Percentiles rank a stretch among this genome's conserved stretches.
phyloP scores from a whole-genome alignment of 257 asterid genomes.

The Coffea eugenioides region DNA sequence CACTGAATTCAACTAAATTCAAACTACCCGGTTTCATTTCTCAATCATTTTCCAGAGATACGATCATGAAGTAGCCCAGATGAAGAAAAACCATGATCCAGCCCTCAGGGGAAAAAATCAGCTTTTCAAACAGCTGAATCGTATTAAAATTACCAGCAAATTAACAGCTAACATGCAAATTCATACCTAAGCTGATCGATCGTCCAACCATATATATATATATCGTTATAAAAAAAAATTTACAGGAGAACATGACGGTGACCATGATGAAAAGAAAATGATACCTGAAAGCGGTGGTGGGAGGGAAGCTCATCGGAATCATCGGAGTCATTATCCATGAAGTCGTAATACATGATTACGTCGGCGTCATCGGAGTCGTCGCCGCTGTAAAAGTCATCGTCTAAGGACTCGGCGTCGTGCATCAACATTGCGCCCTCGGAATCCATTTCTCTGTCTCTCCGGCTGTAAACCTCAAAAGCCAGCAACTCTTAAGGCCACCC shows the following conservation, averaged over 20 bases:
- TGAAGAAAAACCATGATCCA: background rate
- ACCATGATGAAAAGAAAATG: constrained; percentile 13
- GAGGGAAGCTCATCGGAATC: constrained; percentile 63
- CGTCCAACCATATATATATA: background rate
- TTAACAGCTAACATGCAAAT: background rate
- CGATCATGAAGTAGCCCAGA: background rate
- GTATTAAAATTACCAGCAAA: background rate
- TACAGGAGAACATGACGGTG: background rate
- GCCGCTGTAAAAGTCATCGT: constrained; percentile 55
- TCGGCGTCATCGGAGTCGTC: constrained; percentile 64
- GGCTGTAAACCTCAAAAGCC: background rate
- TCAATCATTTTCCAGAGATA: background rate
- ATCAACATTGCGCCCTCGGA: constrained; percentile 71
- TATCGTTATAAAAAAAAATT: background rate
- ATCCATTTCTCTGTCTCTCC: constrained; percentile 37
- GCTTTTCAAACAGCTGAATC: background rate
- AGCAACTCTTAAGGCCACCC: too few relatives aligned
- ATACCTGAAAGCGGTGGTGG: constrained; percentile 70
- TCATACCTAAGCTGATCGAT: background rate
- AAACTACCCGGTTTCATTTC: background rate
- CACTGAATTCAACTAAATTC: background rate
- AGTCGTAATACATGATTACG: constrained; percentile 61
- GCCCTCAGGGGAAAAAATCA: background rate
- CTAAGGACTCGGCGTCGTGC: constrained; percentile 44
- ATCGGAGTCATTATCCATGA: constrained; percentile 72